Evolutionary conservation across 805 yeast species (phyloP).

Genomic region (Tetrapisispora namnaoensis): DNA sequence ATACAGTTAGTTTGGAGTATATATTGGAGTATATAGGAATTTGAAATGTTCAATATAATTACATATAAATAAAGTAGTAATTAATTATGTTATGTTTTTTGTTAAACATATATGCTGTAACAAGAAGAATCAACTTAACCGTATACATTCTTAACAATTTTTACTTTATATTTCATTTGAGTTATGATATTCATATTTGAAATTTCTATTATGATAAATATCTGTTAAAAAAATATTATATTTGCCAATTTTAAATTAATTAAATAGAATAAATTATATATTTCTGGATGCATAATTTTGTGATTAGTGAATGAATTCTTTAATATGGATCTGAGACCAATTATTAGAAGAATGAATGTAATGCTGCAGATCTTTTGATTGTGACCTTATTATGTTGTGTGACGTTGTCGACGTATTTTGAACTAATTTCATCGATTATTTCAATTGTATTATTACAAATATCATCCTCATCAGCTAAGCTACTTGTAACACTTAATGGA

Average conservation of each 20-base stretch:
- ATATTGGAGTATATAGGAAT: slow-evolving; percentile 1
- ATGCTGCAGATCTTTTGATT: slow-evolving; percentile 2
- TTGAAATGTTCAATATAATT: neutral
- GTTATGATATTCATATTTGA: too few species aligned
- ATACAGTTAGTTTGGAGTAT: slow-evolving; percentile 33
- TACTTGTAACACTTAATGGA: neutral
- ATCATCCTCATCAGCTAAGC: neutral
- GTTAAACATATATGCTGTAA: neutral
- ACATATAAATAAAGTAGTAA: neutral
- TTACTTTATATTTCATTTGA: too few species aligned
- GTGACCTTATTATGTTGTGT: neutral
- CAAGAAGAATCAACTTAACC: neutral
- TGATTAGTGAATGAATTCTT: neutral
- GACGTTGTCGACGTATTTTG: neutral
- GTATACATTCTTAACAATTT: too few species aligned
- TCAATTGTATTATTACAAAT: slow-evolving; percentile 2
- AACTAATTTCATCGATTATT: neutral
- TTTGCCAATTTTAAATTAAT: neutral
- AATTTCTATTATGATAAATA: neutral
- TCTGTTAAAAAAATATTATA: too few species aligned
- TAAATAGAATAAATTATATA: neutral
- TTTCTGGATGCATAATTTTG: neutral
- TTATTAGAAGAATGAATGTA: slow-evolving; percentile 2
- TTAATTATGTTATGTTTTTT: neutral
- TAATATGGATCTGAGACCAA: neutral